phyloP scores from a whole-genome alignment of 1,139 yeast genomes.

The Scheffersomyces quercinus region DNA sequence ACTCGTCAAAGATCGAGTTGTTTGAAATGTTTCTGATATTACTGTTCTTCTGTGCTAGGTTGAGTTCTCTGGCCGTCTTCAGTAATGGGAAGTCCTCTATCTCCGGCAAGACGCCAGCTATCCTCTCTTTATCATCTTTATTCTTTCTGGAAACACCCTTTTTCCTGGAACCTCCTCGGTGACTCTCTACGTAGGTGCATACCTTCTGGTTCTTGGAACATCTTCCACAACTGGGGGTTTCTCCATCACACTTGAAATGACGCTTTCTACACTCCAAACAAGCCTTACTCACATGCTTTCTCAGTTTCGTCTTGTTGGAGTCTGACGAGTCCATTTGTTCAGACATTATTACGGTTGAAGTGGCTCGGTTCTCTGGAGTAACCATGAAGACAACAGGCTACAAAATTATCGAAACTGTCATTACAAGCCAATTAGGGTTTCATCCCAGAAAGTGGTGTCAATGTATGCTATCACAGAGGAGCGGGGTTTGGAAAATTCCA shows the following conservation, averaged over 20 bases:
- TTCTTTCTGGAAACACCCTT: slow-evolving; percentile 34
- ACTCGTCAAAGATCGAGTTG: not conserved
- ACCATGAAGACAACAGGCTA: too few species aligned
- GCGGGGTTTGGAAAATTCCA: not conserved
- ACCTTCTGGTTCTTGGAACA: slow-evolving; percentile 31
- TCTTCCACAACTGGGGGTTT: slow-evolving; percentile 42
- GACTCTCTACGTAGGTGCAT: slow-evolving; percentile 49
- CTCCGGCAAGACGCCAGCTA: slow-evolving; percentile 7
- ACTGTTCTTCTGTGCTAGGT: not conserved
- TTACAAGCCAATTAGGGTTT: too few species aligned
- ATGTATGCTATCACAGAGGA: too few species aligned
- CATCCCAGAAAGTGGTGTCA: too few species aligned
- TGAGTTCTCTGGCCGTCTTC: slow-evolving; percentile 1
- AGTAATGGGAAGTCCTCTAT: slow-evolving; percentile 11
- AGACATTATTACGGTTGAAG: too few species aligned
- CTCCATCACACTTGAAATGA: slow-evolving; percentile 51
- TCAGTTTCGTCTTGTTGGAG: not conserved
- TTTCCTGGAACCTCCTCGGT: slow-evolving; percentile 52
- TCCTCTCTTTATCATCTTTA: slow-evolving; percentile 1
- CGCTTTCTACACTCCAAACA: slow-evolving; percentile 51
- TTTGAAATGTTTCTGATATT: not conserved
- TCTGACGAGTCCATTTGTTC: too few species aligned
- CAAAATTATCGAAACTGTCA: too few species aligned
- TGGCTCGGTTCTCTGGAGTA: too few species aligned
- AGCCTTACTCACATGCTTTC: slow-evolving; percentile 31